Conservation (phyloP, 108 stramenopile species). For the Mayamaea pseudoterrestris region DNA sequence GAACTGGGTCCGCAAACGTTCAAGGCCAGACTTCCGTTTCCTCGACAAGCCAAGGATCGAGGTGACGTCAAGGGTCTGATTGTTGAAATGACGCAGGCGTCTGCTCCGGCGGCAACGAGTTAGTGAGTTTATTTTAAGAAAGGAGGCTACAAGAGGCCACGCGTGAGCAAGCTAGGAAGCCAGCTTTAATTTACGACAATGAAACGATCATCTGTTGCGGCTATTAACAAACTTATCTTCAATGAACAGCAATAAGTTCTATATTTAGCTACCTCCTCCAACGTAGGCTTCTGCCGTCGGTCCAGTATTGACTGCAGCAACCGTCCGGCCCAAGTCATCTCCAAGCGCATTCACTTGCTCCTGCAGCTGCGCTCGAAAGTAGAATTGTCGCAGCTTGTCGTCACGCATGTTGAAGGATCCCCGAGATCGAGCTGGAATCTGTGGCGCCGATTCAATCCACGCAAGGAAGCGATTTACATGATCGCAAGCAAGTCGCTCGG, state of each 20-base stretch:
- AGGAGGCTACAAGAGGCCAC: no score
- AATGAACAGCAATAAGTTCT: no score
- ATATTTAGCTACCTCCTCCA: slow-evolving; percentile 59
- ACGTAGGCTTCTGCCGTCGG: slow-evolving; percentile 81
- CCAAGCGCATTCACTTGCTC: slow-evolving; percentile 40
- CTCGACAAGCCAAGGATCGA: slow-evolving; percentile 40
- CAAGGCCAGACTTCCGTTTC: slow-evolving; percentile 77
- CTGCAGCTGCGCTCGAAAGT: slow-evolving; percentile 49
- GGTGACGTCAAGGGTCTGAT: slow-evolving; percentile 70
- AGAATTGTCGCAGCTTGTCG: slow-evolving; percentile 58
- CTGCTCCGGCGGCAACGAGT: slow-evolving; percentile 11
- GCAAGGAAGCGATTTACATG: slow-evolving; percentile 42
- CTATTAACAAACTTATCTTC: background rate
- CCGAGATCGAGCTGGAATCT: slow-evolving; percentile 32
- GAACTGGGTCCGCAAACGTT: slow-evolving; percentile 49
- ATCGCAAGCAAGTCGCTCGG: slow-evolving; percentile 29
- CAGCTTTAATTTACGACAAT: no score
- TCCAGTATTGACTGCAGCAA: slow-evolving; percentile 68
- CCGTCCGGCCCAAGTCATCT: slow-evolving; percentile 33
- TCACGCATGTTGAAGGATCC: slow-evolving; percentile 74
- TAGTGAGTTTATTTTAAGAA: no score
- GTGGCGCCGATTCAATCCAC: slow-evolving; percentile 57
- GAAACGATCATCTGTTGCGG: no score
- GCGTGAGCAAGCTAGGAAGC: no score
- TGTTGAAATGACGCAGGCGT: slow-evolving; percentile 71